Base-by-base conservation (phyloP, 2,329 filamentous ascomycete genomes). In the Plenodomus tracheiphilus region DNA sequence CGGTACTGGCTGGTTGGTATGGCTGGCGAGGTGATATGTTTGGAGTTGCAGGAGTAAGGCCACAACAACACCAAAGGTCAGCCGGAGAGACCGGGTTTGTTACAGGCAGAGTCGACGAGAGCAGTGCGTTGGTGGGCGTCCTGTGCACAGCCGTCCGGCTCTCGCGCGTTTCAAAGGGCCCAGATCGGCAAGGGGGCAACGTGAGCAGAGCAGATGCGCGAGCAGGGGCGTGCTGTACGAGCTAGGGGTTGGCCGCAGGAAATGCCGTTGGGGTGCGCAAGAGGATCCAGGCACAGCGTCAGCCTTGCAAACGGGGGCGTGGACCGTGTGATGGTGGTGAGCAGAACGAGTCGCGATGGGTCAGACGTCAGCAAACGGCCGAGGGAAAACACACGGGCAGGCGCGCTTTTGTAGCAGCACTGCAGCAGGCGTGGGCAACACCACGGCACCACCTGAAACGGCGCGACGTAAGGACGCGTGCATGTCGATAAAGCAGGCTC, bases 171-270 rank as follows among this genome's bases (percentile, higher is more conserved):
- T 65, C 61, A 61, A 54, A 52, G 52, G 36, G 43, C 57, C 51
- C 41, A 59, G 61, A 59, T 55, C 52, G 58, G 56, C 53, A 62
- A 61, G 60, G 60, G 60, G 54, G 54, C 46, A 47, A 47, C 47
- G 52, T 56, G 49, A 46, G 48, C 48, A 51, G 56, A 42, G 37
- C 48, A 46, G 56, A 56, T 59, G 28, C 49, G 42, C 47, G 43
- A 40, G 51, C 58, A 46, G 60, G 57, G 46, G 19, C 4, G 16
- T 6, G 35, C 21, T 40, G 38, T 28, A 13, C 28, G 17, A 20
- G 41, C 37, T n/a, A 40, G 36, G 37, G 38, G 18, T 11, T 39
- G 17, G 8, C 34, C 35, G 50, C 35, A 36, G 44, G 42, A 39
- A 43, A 43, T 41, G 35, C 13, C 28, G 22, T 25, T 10, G 22